Conservation (phyloP, 2,329 filamentous ascomycete genomes). For the Claviceps sp. region DNA sequence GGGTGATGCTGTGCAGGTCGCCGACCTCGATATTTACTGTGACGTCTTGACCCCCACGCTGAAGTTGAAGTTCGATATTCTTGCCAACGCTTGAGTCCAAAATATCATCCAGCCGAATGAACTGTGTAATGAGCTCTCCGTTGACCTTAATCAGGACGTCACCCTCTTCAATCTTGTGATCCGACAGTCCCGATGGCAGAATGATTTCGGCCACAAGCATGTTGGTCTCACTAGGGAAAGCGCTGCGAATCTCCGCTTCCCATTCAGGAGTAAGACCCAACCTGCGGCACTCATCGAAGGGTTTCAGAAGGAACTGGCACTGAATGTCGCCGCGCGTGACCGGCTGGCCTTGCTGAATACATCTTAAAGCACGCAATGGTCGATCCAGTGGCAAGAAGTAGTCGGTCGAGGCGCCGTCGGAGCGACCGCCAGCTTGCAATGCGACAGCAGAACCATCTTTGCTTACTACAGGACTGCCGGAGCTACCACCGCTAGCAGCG, state of each 20-base stretch:
- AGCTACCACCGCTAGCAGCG: constrained; percentile 90
- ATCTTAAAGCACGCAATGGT: constrained; percentile 73
- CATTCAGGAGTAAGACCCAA: constrained; percentile 73
- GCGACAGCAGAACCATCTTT: constrained; percentile 86
- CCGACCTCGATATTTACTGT: constrained; percentile 76
- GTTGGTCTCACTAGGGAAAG: constrained; percentile 85
- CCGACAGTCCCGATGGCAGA: constrained; percentile 76
- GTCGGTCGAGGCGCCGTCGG: constrained; percentile 90
- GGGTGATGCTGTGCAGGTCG: constrained; percentile 87
- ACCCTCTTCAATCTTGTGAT: constrained; percentile 80
- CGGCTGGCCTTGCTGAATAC: constrained; percentile 60
- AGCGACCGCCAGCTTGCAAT: constrained; percentile 83
- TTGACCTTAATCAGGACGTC: constrained; percentile 92
- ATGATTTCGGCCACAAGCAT: constrained; percentile 96
- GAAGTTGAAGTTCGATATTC: constrained; percentile 67
- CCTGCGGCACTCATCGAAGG: constrained; percentile 90
- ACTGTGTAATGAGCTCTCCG: constrained; percentile 82
- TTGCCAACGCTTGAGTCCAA: constrained; percentile 75
- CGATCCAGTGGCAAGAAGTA: constrained; percentile 93
- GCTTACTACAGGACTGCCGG: constrained; percentile 95
- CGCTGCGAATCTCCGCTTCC: constrained; percentile 71
- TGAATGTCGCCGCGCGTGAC: constrained; percentile 94
- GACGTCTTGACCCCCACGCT: constrained; percentile 77
- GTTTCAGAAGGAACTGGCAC: constrained; percentile 91
- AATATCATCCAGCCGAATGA: constrained; percentile 81